Evolutionary conservation across 306 rosid species (phyloP), one percentile per base, ranked within the genome.

Genomic region (Nissolia schottii): DNA sequence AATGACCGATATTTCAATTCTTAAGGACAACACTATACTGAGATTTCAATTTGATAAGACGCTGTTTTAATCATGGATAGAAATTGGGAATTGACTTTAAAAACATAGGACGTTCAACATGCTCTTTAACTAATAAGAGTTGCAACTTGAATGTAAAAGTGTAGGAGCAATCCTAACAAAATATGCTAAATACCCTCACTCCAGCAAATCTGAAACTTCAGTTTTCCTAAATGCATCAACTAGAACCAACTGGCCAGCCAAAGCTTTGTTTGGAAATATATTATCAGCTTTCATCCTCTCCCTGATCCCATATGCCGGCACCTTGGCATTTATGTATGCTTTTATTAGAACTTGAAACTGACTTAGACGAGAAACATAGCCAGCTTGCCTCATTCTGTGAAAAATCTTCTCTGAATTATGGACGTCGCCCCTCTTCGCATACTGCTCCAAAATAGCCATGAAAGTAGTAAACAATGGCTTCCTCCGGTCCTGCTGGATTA

Each of bases 231-330:
- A 89, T 9, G 93, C 76, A 61, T 92, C 87, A 12, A 81, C 55
- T 59, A 32, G 86, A 60, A 18, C 59, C 71, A 92, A 57, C 67
- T 79, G 80, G 22, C 1, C 51, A 15, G 78, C 57, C 81, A 89
- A 38, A 23, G 15, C 40, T 63, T 56, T 82, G 75, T 84, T 89
- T 43, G 96, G 97, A 76, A 87, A 79, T 37, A 92, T 0, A 55
- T 87, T 83, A 68, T 89, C 96, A 9, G 93, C 91, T 77, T 84
- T 87, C 90, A 92, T 79, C 80, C 96, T 77, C 74, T 92, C 96
- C 75, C 80, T 80, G 20, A 89, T 79, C 29, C 97, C 97, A 45
- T 89, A 92, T 38, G 89, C 88, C 4, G 92, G 90, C 19, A 66
- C 35, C 64, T 92, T 87, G 38, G 87, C 97, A 2, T 77, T 87